Conservation (phyloP, 2,329 filamentous ascomycete species). For the Pseudopyrenochaeta lycopersici region DNA sequence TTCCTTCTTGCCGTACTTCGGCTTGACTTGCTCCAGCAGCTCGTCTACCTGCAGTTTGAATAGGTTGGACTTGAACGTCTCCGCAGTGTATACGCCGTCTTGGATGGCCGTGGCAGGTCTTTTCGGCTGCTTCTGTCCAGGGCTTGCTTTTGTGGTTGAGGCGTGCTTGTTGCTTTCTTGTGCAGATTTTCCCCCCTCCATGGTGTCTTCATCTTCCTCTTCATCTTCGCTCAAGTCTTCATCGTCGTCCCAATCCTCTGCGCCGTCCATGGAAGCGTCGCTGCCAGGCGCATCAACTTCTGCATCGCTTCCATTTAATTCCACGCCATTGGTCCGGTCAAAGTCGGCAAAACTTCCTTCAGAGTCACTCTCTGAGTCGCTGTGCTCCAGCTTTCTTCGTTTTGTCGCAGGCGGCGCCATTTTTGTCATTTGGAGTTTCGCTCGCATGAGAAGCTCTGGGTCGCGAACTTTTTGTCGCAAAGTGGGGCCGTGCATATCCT, state of each 20-base stretch:
- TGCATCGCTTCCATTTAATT: conserved; percentile 22
- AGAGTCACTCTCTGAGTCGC: conserved; percentile 37
- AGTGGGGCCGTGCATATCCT: conserved; percentile 7
- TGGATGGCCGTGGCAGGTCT: conserved; percentile 34
- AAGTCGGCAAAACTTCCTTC: conserved; percentile 35
- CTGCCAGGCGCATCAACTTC: conserved; percentile 17
- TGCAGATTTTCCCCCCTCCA: conserved; percentile 21
- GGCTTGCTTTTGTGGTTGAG: conserved; percentile 13
- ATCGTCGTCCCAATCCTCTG: conserved; percentile 18
- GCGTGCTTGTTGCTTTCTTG: conserved; percentile 15
- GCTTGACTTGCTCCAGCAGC: conserved; percentile 65
- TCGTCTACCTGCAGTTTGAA: conserved; percentile 75
- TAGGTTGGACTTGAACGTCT: conserved; percentile 71
- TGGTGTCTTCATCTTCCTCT: conserved; percentile 26
- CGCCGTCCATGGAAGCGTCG: conserved; percentile 17
- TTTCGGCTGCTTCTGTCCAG: conserved; percentile 26
- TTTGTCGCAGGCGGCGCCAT: conserved; percentile 53
- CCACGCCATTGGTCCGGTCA: conserved; percentile 24
- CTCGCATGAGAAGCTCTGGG: conserved; percentile 21
- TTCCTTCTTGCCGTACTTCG: conserved; percentile 66
- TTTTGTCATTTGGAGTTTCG: conserved; percentile 14
- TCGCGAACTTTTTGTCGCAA: conserved; percentile 26
- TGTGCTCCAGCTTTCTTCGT: conserved; percentile 58
- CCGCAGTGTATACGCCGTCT: conserved; percentile 57
- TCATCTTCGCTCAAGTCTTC: conserved; percentile 19